Base-by-base conservation (phyloP, 2,329 filamentous ascomycete species). In the Colletotrichum liriopes region DNA sequence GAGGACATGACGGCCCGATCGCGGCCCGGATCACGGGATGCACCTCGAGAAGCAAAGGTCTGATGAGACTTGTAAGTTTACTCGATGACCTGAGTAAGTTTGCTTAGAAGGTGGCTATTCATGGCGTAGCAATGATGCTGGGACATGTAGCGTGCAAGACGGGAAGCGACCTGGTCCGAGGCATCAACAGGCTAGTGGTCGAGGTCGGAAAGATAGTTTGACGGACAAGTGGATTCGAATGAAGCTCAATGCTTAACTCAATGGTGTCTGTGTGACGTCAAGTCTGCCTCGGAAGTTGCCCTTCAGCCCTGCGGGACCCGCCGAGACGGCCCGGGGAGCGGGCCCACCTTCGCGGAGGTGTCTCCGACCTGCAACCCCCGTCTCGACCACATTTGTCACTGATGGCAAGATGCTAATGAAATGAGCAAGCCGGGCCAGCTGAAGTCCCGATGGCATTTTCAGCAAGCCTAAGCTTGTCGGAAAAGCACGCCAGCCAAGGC, bases 251-350 rank as follows among this genome's bases (percentile, higher is more conserved):
- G 5, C n/a, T 37, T 11, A 1, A 1, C 16, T 1, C n/a, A 49
- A 26, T 37, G 29, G 3, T 51, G 12, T 49, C 14, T 23, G 9
- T 43, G 52, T 69, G 59, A 69, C 51, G 65, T 69, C 69, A 67
- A 62, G 9, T 20, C 43, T 16, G 23, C 9, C 6, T 7, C 20
- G 1, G 39, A 39, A n/a, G n/a, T 45, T 54, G 43, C 43, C 26
- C 5, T 51, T 56, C 35, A 67, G 64, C 32, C 51, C 51, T 37
- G 41, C 11, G 26, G 12, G 26, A 51, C 37, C 45, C 54, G 37
- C 59, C 37, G 59, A 58, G 35, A 35, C 51, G 56, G 68, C 20
- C 64, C 68, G 63, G 41, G 11, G 8, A 20, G 11, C 14, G 14
- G 41, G 14, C 20, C 68, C 59, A 52, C 37, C 39, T 47, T 3